Conservation (phyloP, 2,329 filamentous ascomycete genomes). For the Trichophyton mentagrophytes region DNA sequence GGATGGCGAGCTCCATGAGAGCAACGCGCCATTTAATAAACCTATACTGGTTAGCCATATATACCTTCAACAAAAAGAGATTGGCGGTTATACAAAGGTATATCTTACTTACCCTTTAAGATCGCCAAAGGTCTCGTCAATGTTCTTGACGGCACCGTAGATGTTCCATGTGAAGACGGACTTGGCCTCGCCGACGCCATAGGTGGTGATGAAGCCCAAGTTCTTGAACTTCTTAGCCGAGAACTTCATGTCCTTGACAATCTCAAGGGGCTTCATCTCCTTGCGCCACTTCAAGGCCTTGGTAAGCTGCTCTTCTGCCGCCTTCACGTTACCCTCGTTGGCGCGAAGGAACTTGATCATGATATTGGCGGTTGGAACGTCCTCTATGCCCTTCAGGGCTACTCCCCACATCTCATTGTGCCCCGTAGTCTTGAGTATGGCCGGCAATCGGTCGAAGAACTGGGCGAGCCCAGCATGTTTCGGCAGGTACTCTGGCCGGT, state of each 20-base stretch:
- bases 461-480: conserved; percentile 37
- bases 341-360: conserved; percentile 90
- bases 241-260: conserved; percentile 51
- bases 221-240: conserved; percentile 58
- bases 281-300: conserved; percentile 76
- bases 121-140: conserved; percentile 68
- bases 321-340: conserved; percentile 61
- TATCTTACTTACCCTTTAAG: conserved; percentile 61
- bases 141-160: conserved; percentile 75
- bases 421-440: conserved; percentile 44
- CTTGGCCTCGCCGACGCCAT: conserved; percentile 43
- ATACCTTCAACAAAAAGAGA: no score
- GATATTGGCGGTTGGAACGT: conserved; percentile 68
- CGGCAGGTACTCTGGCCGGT: conserved; percentile 24
- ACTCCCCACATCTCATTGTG: conserved; percentile 84
- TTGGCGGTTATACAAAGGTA: no score
- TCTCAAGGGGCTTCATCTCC: conserved; percentile 55
- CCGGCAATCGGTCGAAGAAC: conserved; percentile 46
- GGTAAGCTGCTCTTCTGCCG: conserved; percentile 64
- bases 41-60: conserved; percentile 33
- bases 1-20: conserved; percentile 75
- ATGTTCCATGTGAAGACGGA: conserved; percentile 80
- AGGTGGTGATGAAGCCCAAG: conserved; percentile 68
- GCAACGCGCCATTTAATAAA: conserved; percentile 85
- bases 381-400: conserved; percentile 40